Conservation (phyloP, 1,284 basidiomycete genomes). For the Butyriboletus pseudospeciosus region DNA sequence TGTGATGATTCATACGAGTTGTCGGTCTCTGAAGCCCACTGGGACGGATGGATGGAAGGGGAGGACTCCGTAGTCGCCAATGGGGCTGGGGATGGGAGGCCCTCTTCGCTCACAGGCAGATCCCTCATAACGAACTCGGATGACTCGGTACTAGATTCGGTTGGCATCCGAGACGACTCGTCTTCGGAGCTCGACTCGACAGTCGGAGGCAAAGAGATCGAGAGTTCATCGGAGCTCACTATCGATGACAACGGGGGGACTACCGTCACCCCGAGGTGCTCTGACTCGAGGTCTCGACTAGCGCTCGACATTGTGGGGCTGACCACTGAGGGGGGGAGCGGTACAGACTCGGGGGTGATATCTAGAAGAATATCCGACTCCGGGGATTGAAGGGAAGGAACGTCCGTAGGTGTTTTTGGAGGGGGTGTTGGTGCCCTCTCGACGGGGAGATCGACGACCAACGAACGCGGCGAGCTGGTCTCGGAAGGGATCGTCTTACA, state of each 20-base stretch:
- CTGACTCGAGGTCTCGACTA: slow-evolving; percentile 23
- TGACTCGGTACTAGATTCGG: slow-evolving; percentile 29
- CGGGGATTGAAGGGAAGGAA: slow-evolving; percentile 28
- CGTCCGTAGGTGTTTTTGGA: slow-evolving; percentile 28
- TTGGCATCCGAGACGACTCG: slow-evolving; percentile 15
- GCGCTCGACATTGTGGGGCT: slow-evolving; percentile 31
- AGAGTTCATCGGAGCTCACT: slow-evolving; percentile 24
- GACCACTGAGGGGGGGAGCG: slow-evolving; percentile 38
- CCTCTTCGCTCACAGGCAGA: slow-evolving; percentile 29
- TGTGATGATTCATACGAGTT: slow-evolving; percentile 66
- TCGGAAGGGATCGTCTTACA: slow-evolving; percentile 38
- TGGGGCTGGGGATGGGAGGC: slow-evolving; percentile 20
- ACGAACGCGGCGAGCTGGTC: slow-evolving; percentile 38
- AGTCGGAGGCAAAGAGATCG: slow-evolving; percentile 20
- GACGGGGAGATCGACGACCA: slow-evolving; percentile 25
- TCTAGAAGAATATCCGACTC: slow-evolving; percentile 25
- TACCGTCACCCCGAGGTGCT: slow-evolving; percentile 13
- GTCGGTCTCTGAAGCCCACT: slow-evolving; percentile 59
- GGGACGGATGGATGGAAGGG: slow-evolving; percentile 40
- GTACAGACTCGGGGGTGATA: slow-evolving; percentile 36
- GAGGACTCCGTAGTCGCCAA: slow-evolving; percentile 28
- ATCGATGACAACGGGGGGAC: slow-evolving; percentile 16
- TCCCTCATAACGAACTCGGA: slow-evolving; percentile 30
- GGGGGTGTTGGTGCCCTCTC: slow-evolving; percentile 27
- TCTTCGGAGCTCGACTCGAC: slow-evolving; percentile 26